Conservation (phyloP, 73 alveolate species). For the Paramecium biaurelia region DNA sequence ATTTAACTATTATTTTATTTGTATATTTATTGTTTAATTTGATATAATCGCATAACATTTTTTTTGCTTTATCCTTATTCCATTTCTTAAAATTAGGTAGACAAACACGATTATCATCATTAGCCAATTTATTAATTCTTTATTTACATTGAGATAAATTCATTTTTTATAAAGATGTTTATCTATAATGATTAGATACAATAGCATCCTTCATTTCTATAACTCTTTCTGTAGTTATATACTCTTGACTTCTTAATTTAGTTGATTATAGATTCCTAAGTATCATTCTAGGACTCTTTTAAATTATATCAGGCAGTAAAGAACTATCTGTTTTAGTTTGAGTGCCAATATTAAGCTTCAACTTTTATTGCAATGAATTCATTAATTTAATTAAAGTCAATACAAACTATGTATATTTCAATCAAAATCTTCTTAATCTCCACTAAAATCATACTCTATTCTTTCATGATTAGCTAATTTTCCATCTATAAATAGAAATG, state of each 20-base stretch:
- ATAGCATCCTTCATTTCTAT: not conserved
- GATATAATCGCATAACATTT: slow-evolving; percentile 29
- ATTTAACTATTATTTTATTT: slow-evolving; percentile 7
- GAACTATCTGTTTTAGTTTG: not conserved
- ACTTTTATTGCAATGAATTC: not conserved
- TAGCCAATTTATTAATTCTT: not conserved
- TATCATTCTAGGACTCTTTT: slow-evolving; percentile 2
- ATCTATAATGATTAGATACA: not conserved
- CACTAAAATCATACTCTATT: slow-evolving; percentile 89
- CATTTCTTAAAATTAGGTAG: not conserved
- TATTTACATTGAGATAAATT: not conserved
- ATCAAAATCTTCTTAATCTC: slow-evolving; percentile 36
- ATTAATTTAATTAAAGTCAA: not conserved
- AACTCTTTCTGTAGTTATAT: not conserved
- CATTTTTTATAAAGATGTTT: not conserved
- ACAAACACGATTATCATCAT: not conserved
- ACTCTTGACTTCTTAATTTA: not conserved
- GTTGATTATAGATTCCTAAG: not conserved
- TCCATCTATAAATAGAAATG: slow-evolving; percentile 94
- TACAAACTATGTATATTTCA: slow-evolving; percentile 8
- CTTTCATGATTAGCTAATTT: slow-evolving; percentile 92
- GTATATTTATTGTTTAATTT: not conserved
- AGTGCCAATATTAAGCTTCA: not conserved
- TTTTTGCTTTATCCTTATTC: slow-evolving; percentile 3
- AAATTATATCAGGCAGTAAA: not conserved